Evolutionary conservation across 768 basidiomycete species (phyloP).

Genomic region (Trametes cubensis): DNA sequence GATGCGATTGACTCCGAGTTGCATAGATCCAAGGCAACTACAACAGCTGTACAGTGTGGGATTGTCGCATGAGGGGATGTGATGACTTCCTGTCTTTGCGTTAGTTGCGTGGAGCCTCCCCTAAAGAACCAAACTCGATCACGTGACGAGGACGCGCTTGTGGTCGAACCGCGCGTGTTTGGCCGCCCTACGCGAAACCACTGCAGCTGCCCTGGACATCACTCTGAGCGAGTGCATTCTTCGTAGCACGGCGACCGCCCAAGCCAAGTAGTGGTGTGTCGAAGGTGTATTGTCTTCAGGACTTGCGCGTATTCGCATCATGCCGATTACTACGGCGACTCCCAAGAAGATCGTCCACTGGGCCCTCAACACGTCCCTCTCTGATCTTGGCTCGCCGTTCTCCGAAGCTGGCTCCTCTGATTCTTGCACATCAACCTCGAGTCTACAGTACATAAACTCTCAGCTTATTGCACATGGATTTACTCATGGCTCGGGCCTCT

Average conservation of each 20-base stretch:
- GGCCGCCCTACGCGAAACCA: not conserved
- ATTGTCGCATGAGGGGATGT: too few species aligned
- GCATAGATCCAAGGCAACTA: too few species aligned
- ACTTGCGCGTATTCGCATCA: not conserved
- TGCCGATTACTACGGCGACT: slow-evolving; percentile 30
- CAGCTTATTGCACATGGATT: slow-evolving; percentile 87
- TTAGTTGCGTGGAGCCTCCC: not conserved
- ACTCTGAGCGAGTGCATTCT: not conserved
- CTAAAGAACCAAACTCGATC: slow-evolving; percentile 2
- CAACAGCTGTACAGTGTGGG: too few species aligned
- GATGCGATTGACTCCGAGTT: too few species aligned
- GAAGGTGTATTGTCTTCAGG: too few species aligned
- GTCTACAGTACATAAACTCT: slow-evolving; percentile 76
- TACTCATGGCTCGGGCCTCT: slow-evolving; percentile 60
- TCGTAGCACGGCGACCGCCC: too few species aligned
- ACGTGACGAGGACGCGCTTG: slow-evolving; percentile 13
- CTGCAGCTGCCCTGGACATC: not conserved
- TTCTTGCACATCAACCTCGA: slow-evolving; percentile 55
- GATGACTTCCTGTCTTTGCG: too few species aligned
- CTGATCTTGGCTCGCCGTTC: slow-evolving; percentile 31
- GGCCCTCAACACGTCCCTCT: slow-evolving; percentile 49
- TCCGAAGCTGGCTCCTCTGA: slow-evolving; percentile 44
- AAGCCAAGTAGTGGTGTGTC: not conserved
- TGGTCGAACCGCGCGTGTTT: slow-evolving; percentile 9
- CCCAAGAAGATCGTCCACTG: slow-evolving; percentile 57